These are phyloP conservation scores for Trametes sp. DNA, from an alignment of 1,284 basidiomycete species.

Conservation along the genomic window DNA sequence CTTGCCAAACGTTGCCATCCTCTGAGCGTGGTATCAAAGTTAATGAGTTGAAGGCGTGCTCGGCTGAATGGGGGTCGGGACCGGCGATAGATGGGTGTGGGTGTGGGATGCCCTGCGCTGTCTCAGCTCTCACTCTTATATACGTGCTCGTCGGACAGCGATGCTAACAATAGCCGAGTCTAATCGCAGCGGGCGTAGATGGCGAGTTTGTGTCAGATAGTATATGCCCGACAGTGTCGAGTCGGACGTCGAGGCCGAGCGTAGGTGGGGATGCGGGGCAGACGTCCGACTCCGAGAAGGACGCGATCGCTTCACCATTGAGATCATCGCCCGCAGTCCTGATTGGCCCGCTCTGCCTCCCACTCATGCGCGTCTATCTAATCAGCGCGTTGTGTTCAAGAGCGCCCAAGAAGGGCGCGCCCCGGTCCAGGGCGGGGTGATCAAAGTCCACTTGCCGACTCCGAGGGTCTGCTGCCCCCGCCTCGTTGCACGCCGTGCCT, in stretches of 20 bases:
- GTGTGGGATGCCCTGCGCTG: not conserved
- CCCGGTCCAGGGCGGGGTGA: not conserved
- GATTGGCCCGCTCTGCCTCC: not conserved
- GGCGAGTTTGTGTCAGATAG: not conserved
- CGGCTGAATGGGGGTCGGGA: not conserved
- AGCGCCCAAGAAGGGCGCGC: too few species aligned
- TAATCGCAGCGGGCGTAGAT: not conserved
- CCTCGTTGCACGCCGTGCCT: constrained; percentile 21
- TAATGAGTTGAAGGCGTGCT: too few species aligned
- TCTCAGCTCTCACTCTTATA: not conserved
- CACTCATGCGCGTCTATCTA: constrained; percentile 11
- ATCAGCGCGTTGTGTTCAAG: constrained; percentile 7
- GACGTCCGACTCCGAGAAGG: not conserved
- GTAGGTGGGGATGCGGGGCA: constrained; percentile 9
- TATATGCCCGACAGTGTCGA: not conserved
- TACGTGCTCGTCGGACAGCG: not conserved
- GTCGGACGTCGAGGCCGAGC: constrained; percentile 15
- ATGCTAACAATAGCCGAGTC: constrained; percentile 4
- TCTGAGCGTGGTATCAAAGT: not conserved
- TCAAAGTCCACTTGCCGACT: not conserved
- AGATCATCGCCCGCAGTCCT: not conserved
- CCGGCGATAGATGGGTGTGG: not conserved
- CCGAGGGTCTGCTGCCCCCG: not conserved
- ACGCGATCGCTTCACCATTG: not conserved
- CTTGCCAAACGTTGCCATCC: constrained; percentile 76